A percentile compares a stretch with the other conserved stretches of the same genome.
Conservation (phyloP, 2,329 filamentous ascomycete genomes). For the Fusarium siculi region DNA sequence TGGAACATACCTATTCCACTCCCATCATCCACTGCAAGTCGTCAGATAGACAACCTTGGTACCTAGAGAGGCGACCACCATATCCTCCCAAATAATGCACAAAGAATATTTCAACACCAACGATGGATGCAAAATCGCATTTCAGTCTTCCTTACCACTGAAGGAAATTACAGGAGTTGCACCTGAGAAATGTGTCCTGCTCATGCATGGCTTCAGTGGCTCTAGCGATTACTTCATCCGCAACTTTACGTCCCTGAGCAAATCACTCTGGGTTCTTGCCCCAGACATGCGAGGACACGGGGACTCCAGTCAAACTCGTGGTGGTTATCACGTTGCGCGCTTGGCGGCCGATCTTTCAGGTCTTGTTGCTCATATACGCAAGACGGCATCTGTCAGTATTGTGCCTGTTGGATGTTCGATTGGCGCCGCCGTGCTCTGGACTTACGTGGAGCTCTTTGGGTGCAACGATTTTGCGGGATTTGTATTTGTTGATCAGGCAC, state of each 20-base stretch:
- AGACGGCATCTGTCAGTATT: constrained; percentile 30
- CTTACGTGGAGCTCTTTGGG: constrained; percentile 42
- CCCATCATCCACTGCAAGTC: not conserved
- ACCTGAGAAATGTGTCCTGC: constrained; percentile 34
- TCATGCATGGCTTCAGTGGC: constrained; percentile 46
- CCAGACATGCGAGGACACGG: constrained; percentile 45
- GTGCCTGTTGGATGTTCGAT: constrained; percentile 44
- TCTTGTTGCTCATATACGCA: constrained; percentile 35
- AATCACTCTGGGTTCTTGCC: constrained; percentile 40
- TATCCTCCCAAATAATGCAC: constrained; percentile 24
- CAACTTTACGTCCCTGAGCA: constrained; percentile 33
- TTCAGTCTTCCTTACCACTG: constrained; percentile 39
- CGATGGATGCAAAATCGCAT: constrained; percentile 41
- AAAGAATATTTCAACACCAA: constrained; percentile 32
- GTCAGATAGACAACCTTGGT: not conserved
- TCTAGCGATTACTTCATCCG: constrained; percentile 43
- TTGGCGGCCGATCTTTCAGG: constrained; percentile 38
- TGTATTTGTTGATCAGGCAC: constrained; percentile 45
- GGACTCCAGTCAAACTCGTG: constrained; percentile 33
- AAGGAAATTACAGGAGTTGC: constrained; percentile 1
- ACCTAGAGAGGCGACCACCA: not conserved
- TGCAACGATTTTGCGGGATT: constrained; percentile 41
- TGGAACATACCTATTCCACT: not conserved
- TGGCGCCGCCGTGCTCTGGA: constrained; percentile 45
- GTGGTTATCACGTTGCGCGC: constrained; percentile 44